These are phyloP conservation scores for Hypoxylon rubiginosum DNA, from an alignment of 2,329 filamentous ascomycete genomes.

Conservation along the genomic window DNA sequence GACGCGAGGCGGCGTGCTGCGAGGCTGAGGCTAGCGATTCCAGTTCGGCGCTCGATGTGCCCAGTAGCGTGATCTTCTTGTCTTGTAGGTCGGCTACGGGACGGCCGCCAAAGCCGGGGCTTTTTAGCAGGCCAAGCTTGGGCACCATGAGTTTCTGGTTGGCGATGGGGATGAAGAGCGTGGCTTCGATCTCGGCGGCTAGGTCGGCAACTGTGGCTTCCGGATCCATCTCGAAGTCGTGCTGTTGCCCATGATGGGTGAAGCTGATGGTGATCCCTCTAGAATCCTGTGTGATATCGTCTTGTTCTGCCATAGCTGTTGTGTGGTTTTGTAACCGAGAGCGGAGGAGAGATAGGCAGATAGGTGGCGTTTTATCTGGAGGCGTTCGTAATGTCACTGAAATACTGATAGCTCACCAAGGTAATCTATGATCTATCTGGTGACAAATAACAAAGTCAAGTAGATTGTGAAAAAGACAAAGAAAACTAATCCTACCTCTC, in stretches of 20 bases:
- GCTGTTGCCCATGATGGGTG: slow-evolving; percentile 61
- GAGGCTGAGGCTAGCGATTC: slow-evolving; percentile 65
- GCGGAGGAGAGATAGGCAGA: neutral
- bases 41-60: slow-evolving; percentile 72
- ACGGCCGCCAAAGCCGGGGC: slow-evolving; percentile 70
- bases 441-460: neutral
- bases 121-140: slow-evolving; percentile 74
- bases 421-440: neutral
- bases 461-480: neutral
- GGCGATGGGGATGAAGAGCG: slow-evolving; percentile 69
- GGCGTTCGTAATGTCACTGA: too few relatives aligned
- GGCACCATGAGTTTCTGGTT: slow-evolving; percentile 79
- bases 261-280: slow-evolving; percentile 60
- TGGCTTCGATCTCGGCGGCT: slow-evolving; percentile 67
- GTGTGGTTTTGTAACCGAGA: slow-evolving; percentile 1
- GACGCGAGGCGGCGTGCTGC: slow-evolving; percentile 62
- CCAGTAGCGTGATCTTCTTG: slow-evolving; percentile 76
- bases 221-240: slow-evolving; percentile 59
- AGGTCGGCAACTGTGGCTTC: slow-evolving; percentile 69
- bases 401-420: too few relatives aligned
- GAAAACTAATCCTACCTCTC: slow-evolving; percentile 16
- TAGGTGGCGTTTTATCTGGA: slow-evolving; percentile 7
- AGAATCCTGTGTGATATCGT: slow-evolving; percentile 22
- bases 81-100: slow-evolving; percentile 62
- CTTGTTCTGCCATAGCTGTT: slow-evolving; percentile 38